These are phyloP conservation scores for Acacia confusa DNA, from an alignment of 306 rosid genomes.

Conservation along the genomic window DNA sequence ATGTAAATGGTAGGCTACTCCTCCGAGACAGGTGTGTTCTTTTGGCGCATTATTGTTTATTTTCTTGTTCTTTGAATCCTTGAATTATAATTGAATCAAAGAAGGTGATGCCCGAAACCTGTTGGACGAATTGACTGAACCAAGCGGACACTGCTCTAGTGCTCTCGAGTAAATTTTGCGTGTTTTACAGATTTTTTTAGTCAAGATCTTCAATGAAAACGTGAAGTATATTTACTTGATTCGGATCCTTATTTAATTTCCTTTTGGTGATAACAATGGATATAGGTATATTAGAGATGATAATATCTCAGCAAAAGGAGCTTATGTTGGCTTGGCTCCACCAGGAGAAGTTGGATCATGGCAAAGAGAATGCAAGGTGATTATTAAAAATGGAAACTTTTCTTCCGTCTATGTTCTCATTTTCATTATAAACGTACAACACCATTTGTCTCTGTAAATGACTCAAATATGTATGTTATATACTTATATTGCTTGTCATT, in stretches of 20 bases:
- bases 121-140: constrained; percentile 18
- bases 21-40: constrained; percentile 55
- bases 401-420: not conserved
- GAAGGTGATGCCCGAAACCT: constrained; percentile 1
- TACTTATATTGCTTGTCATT: constrained; percentile 24
- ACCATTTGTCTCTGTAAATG: not conserved
- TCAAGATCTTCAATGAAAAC: not conserved
- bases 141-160: not conserved
- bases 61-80: not conserved
- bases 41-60: not conserved
- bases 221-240: not conserved
- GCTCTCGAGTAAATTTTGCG: not conserved
- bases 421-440: constrained; percentile 12
- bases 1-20: constrained; percentile 64
- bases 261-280: constrained; percentile 16
- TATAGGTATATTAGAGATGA: constrained; percentile 53
- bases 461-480: not conserved
- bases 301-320: constrained; percentile 53
- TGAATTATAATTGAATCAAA: not conserved
- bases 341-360: constrained; percentile 89
- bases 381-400: not conserved
- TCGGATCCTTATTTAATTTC: not conserved
- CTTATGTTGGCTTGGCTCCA: constrained; percentile 80
- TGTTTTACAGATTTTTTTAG: not conserved
- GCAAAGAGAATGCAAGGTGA: constrained; percentile 91